These are phyloP conservation scores for Passiflora organensis DNA, from an alignment of 345 rosid genomes.

Conservation along the genomic window DNA sequence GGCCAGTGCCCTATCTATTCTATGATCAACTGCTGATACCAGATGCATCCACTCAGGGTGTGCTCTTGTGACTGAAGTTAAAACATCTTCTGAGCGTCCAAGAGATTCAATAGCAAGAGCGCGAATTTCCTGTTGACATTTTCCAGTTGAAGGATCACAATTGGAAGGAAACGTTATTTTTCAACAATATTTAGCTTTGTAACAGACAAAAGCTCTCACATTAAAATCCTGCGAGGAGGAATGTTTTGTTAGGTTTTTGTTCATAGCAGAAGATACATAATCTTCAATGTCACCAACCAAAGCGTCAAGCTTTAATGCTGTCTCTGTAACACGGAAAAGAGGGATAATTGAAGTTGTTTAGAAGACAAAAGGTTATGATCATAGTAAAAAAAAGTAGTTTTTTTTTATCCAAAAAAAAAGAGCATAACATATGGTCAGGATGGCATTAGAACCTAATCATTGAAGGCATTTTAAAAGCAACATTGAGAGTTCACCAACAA, in stretches of 20 bases:
- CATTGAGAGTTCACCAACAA: too few relatives aligned
- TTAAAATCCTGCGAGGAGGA: slow-evolving; percentile 48
- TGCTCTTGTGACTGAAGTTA: slow-evolving; percentile 49
- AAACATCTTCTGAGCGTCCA: slow-evolving; percentile 56
- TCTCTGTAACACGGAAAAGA: slow-evolving; percentile 50
- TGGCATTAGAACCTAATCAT: neutral
- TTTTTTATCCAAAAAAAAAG: too few relatives aligned
- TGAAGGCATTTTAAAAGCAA: too few relatives aligned
- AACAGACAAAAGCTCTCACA: slow-evolving; percentile 38
- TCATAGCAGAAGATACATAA: slow-evolving; percentile 66
- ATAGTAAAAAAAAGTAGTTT: neutral
- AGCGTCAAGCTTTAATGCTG: slow-evolving; percentile 75
- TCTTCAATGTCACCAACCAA: slow-evolving; percentile 91
- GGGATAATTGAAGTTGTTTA: slow-evolving; percentile 13
- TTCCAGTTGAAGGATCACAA: neutral
- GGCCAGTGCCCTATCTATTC: slow-evolving; percentile 90
- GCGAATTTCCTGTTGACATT: slow-evolving; percentile 49
- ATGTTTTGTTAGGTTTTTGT: slow-evolving; percentile 46
- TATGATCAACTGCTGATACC: slow-evolving; percentile 81
- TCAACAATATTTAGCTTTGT: slow-evolving; percentile 6
- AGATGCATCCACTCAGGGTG: slow-evolving; percentile 73
- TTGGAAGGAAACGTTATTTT: neutral
- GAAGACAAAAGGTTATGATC: neutral
- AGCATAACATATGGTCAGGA: too few relatives aligned
- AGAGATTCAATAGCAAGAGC: slow-evolving; percentile 55